A percentile compares a stretch with the other conserved stretches of the same genome.
Conservation (phyloP, 75 land plant species). For the Pinus tabuliformis region DNA sequence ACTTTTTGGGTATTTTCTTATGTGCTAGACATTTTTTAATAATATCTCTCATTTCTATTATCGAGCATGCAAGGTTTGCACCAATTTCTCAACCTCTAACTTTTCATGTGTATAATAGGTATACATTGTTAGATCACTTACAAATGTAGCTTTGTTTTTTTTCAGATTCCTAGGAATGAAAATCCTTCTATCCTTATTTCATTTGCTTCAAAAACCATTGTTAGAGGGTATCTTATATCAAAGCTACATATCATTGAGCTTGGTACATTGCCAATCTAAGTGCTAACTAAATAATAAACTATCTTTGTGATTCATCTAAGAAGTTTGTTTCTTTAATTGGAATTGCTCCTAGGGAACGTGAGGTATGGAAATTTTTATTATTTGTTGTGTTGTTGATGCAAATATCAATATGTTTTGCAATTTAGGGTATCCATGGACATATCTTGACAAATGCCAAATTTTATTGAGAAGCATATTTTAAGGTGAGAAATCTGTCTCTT, state of each 20-base stretch:
- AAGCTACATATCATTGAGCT: conserved; percentile 97
- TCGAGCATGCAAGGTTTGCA: no score
- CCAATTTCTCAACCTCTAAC: not conserved
- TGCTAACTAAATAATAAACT: no score
- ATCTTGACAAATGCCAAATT: no score
- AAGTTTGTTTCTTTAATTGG: no score
- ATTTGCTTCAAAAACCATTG: conserved; percentile 73
- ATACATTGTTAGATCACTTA: not conserved
- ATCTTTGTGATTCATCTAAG: no score
- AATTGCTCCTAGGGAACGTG: no score
- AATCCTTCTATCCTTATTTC: conserved; percentile 74
- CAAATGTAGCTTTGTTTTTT: not conserved
- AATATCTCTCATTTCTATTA: not conserved
- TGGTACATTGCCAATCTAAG: conserved; percentile 35
- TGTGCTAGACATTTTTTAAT: no score
- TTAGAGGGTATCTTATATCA: conserved; percentile 79
- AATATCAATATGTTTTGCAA: no score
- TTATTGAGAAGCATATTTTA: conserved; percentile 12
- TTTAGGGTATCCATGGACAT: no score
- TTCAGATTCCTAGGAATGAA: conserved; percentile 84
- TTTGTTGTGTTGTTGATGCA: no score
- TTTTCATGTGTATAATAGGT: not conserved
- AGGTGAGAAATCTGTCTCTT: conserved; percentile 26
- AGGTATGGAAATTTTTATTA: no score
- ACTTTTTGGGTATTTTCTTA: no score